phyloP scores from a whole-genome alignment of 2,329 filamentous ascomycete species.

The Huntiella bhutanensis region DNA sequence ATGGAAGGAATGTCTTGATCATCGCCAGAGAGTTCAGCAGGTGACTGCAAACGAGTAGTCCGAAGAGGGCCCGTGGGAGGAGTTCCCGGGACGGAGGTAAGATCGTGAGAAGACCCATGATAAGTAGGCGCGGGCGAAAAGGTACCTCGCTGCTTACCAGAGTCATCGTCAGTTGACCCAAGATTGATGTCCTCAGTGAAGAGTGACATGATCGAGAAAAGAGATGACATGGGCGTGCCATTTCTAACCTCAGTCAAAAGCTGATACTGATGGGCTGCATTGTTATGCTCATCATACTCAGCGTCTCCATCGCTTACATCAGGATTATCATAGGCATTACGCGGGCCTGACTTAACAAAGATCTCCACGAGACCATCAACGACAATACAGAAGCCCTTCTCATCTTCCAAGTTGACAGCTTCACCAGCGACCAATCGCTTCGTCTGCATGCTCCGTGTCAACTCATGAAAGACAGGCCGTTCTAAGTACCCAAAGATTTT shows the following conservation, averaged over 20 bases:
- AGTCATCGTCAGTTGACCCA: slow-evolving; percentile 45
- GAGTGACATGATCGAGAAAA: slow-evolving; percentile 91
- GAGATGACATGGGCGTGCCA: slow-evolving; percentile 90
- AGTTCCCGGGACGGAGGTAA: slow-evolving; percentile 8
- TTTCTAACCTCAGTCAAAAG: slow-evolving; percentile 94
- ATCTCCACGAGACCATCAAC: slow-evolving; percentile 95
- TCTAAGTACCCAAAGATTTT: slow-evolving; percentile 98
- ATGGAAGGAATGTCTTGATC: slow-evolving; percentile 14
- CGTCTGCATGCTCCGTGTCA: slow-evolving; percentile 96
- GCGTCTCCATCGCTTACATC: slow-evolving; percentile 22
- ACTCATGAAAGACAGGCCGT: slow-evolving; percentile 88
- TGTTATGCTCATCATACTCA: slow-evolving; percentile 45
- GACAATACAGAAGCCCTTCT: slow-evolving; percentile 94
- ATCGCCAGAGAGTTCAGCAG: neutral
- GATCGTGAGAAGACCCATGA: neutral
- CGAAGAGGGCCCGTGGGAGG: slow-evolving; percentile 3
- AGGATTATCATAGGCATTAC: slow-evolving; percentile 19
- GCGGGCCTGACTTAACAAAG: slow-evolving; percentile 73
- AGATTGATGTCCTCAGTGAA: slow-evolving; percentile 91
- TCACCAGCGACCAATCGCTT: slow-evolving; percentile 90
- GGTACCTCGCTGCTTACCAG: neutral
- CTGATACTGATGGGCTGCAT: slow-evolving; percentile 67
- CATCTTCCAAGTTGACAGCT: slow-evolving; percentile 85
- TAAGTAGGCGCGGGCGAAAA: slow-evolving; percentile 4
- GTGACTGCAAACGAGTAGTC: neutral